Evolutionary conservation across 805 yeast species (phyloP), one percentile per base, ranked within the genome.

Genomic region (Debaryomyces maramus): DNA sequence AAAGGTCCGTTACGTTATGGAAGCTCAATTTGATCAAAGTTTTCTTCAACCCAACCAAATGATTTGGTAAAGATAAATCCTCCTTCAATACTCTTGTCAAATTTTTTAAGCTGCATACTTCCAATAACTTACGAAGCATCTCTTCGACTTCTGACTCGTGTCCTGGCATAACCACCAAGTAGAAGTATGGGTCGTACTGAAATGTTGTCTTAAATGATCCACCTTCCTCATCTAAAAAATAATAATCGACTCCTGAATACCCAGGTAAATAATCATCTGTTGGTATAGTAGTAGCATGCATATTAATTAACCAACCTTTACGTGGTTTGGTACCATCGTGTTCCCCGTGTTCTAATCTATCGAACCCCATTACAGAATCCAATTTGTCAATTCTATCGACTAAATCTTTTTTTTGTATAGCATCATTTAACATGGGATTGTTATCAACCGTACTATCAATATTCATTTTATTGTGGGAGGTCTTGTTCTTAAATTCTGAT

Each of bases 211-310:
- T 93, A 70, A 95, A 93, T 32, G 86, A 80, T 5, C 97, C 99
- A 34, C 99, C 99, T 59, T 90, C 97, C 53, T 88, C 96, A 59
- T 90, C 98, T 6, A 93, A 64, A 52, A 95, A 93, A 58, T 95
- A 95, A 61, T 85, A 89, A 52, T 93, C 97, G 3, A 91, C 97
- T 3, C 91, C 99, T 0, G 97, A 78, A 24, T 77, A 70, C 7
- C 96, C 97, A n/a, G 77, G 70, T 8, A 73, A 52, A 31, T 71
- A 67, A 22, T 79, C 82, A 4, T 77, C 78, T 9, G 78, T 73
- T 2, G 84, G 78, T 3, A 85, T 60, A 1, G 85, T 71, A 1
- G 95, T 87, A 2, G 96, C 80, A 65, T 91, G 99, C 93, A 93
- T 88, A 56, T 93, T 95, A 30, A 85, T 77, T 39, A 93, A 68